Percentiles rank a stretch among this genome's conserved stretches.
phyloP scores from a whole-genome alignment of 352 stramenopile species.

The Phytopythium kandeliae region DNA sequence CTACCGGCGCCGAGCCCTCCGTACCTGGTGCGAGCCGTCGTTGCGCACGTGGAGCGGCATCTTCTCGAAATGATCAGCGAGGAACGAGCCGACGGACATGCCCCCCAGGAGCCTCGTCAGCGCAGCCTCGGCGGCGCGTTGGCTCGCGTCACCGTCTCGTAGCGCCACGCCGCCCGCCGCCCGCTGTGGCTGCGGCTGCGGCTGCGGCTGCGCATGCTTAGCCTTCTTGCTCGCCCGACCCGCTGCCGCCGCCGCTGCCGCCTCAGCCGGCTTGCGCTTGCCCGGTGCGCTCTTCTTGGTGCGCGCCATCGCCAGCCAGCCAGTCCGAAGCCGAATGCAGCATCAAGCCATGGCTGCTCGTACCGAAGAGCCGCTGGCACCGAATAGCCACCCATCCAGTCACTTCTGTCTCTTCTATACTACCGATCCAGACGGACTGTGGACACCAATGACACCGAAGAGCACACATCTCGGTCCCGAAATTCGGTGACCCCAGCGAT shows the following conservation, averaged over 20 bases:
- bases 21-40: conserved; percentile 34
- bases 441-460: no score
- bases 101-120: conserved; percentile 54
- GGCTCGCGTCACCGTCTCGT: conserved; percentile 13
- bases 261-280: conserved; percentile 32
- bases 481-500: no score
- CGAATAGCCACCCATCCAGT: no score
- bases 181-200: conserved; percentile 4
- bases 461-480: no score
- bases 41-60: conserved; percentile 69
- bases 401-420: no score
- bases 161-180: background rate
- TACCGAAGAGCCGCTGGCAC: no score
- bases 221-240: conserved; percentile 32
- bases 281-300: conserved; percentile 35
- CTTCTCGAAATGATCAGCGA: conserved; percentile 80
- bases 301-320: conserved; percentile 26
- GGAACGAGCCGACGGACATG: conserved; percentile 56
- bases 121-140: conserved; percentile 19
- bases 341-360: no score
- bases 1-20: background rate
- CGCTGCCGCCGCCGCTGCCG: conserved; percentile 5
- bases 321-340: background rate
- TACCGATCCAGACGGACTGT: no score
- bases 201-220: conserved; percentile 15